Conservation (phyloP, 2,329 filamentous ascomycete genomes). For the Botrytis elliptica region DNA sequence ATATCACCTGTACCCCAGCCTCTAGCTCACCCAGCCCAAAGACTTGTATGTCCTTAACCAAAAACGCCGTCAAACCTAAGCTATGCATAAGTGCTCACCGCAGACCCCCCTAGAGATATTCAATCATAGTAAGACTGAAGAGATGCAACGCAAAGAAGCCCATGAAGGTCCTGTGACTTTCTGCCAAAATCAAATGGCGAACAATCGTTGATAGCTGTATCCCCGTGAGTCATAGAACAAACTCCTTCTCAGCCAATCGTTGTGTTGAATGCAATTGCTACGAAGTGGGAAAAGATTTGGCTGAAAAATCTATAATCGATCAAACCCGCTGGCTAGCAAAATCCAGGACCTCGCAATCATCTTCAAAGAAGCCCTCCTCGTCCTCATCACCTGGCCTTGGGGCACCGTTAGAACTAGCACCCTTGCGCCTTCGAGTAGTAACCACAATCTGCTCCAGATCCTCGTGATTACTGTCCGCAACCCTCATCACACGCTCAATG, state of each 20-base stretch:
- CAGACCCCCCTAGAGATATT: not conserved
- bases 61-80: constrained; percentile 15
- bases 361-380: constrained; percentile 81
- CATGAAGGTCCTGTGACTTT: not conserved
- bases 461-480: constrained; percentile 48
- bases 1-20: not conserved
- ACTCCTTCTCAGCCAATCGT: not conserved
- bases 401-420: constrained; percentile 45
- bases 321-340: constrained; percentile 72
- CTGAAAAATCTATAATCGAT: constrained; percentile 16
- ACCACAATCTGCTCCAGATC: constrained; percentile 74
- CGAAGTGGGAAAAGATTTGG: not conserved
- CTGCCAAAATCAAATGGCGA: not conserved
- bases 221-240: not conserved
- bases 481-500: constrained; percentile 60
- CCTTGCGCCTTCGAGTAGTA: constrained; percentile 71
- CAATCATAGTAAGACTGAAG: not conserved
- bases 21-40: constrained; percentile 1
- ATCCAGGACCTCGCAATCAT: constrained; percentile 88
- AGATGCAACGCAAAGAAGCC: not conserved
- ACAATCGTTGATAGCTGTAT: not conserved
- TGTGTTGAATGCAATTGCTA: not conserved
- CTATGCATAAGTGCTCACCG: constrained; percentile 12
- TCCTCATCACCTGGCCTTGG: constrained; percentile 51
- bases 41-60: not conserved